These are phyloP conservation scores for Colletotrichum tofieldiae DNA, from an alignment of 2,329 filamentous ascomycete genomes.

Conservation along the genomic window DNA sequence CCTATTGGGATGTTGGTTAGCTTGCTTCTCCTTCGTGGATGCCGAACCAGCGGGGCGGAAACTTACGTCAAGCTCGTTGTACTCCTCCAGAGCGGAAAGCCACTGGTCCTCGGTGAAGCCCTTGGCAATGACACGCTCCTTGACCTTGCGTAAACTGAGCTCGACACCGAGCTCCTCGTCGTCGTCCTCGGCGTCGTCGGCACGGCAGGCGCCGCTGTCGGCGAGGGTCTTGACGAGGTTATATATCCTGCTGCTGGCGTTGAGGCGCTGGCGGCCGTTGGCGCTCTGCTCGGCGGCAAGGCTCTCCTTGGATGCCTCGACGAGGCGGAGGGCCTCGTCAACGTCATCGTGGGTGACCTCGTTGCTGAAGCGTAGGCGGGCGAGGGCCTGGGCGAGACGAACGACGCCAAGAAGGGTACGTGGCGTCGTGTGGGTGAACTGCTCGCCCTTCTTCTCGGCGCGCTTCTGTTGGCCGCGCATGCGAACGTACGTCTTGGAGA, in stretches of 20 bases:
- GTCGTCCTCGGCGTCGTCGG: constrained; percentile 75
- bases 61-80: constrained; percentile 90
- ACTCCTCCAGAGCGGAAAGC: constrained; percentile 88
- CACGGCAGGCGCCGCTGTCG: constrained; percentile 87
- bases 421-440: constrained; percentile 94
- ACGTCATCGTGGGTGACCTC: constrained; percentile 93
- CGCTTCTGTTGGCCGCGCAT: constrained; percentile 93
- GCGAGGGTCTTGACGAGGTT: constrained; percentile 92
- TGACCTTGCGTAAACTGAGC: constrained; percentile 88
- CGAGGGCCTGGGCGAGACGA: constrained; percentile 93
- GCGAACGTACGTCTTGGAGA: constrained; percentile 96
- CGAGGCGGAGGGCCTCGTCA: constrained; percentile 91
- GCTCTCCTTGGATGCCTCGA: constrained; percentile 94
- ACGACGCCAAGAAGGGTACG: constrained; percentile 94
- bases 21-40: neutral
- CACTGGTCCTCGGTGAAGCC: constrained; percentile 98
- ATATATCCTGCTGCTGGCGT: constrained; percentile 91
- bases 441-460: constrained; percentile 91
- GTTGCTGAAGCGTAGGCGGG: constrained; percentile 89
- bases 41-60: neutral
- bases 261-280: constrained; percentile 76
- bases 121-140: constrained; percentile 94
- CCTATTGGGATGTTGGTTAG: constrained; percentile 65
- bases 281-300: constrained; percentile 79
- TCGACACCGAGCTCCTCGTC: constrained; percentile 73